Evolutionary conservation across 139 green algal genomes (phyloP), one percentile per base, ranked within the genome.

Genomic region (Chlamydomonas asymmetrica): DNA sequence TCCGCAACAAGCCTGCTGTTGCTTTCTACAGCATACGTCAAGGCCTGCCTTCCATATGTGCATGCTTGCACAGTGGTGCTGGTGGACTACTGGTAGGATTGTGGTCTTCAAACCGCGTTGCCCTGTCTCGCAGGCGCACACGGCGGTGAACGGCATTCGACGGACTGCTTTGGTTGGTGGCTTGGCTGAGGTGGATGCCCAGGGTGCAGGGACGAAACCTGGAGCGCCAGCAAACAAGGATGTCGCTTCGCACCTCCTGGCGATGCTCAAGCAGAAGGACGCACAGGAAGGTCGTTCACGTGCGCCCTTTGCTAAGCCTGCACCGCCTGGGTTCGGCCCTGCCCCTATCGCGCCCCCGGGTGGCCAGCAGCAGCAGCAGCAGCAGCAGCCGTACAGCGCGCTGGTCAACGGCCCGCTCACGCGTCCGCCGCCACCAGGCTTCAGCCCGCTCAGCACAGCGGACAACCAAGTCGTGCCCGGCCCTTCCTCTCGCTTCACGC

Each of bases 221-320:
- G n/a, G n/a, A n/a, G n/a, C n/a, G n/a, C n/a, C n/a, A n/a, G n/a
- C n/a, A n/a, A n/a, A n/a, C 54, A 80, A 79, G 59, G 80, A 89
- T 2, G 84, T 78, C 4, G 84, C 84, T 0, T 40, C 70, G 38
- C 78, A 85, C 78, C 78, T 87, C 2, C 67, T 86, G 31, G 63
- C 74, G 6, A 57, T 89, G 66, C 78, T 83, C 6, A 77, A 76
- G 64, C 73, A 81, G 39, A 75, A 85, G 38, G 74, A 89, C 25
- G 69, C 75, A 72, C 35, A 63, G 62, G 25, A 62, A 48, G 52
- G 63, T 34, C 2, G 43, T 45, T 20, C 67, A 52, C 7, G 2
- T 29, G n/a, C 40, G 40, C 1, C 23, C 54, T 1, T 9, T 32
- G n/a, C 52, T 64, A 67, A 67, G 57, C 70, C 70, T 7, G 56